Evolutionary conservation across 768 basidiomycete genomes (phyloP).

Genomic region (Kwoniella sp.): DNA sequence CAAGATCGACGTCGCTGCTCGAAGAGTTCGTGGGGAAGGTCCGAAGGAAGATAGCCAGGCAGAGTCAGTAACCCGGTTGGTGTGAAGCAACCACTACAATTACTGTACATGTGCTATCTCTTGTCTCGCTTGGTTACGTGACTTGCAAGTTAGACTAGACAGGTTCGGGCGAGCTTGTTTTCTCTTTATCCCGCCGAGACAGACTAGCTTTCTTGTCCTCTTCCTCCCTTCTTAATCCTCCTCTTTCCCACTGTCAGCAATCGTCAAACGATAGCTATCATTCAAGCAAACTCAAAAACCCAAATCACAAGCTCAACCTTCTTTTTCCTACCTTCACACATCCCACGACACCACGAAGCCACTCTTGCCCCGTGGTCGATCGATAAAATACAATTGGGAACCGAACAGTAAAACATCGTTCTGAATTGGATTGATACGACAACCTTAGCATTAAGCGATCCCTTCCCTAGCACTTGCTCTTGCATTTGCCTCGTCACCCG

Average conservation of each 20-base stretch:
- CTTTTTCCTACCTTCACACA: neutral
- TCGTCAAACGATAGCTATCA: neutral
- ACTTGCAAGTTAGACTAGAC: neutral
- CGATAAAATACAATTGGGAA: neutral
- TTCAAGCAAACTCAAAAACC: neutral
- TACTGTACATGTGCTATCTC: too few species aligned
- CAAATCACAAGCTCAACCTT: neutral
- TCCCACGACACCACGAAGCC: neutral
- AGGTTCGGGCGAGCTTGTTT: neutral
- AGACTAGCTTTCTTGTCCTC: too few species aligned
- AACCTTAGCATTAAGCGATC: neutral
- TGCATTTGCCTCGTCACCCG: too few species aligned
- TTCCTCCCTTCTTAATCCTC: too few species aligned
- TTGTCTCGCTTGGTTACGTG: slow-evolving; percentile 1
- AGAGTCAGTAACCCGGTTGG: too few species aligned
- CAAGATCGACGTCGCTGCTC: too few species aligned
- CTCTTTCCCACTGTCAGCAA: neutral
- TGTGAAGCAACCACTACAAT: too few species aligned
- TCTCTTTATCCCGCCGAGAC: neutral
- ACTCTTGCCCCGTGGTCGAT: neutral
- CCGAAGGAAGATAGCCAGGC: too few species aligned
- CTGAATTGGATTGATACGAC: neutral
- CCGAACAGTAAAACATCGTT: neutral
- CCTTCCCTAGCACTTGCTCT: neutral
- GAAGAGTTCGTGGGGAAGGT: too few species aligned